Evolutionary conservation across 495 filamentous ascomycete species (phyloP).

Genomic region (Aspergillus bridgeri): DNA sequence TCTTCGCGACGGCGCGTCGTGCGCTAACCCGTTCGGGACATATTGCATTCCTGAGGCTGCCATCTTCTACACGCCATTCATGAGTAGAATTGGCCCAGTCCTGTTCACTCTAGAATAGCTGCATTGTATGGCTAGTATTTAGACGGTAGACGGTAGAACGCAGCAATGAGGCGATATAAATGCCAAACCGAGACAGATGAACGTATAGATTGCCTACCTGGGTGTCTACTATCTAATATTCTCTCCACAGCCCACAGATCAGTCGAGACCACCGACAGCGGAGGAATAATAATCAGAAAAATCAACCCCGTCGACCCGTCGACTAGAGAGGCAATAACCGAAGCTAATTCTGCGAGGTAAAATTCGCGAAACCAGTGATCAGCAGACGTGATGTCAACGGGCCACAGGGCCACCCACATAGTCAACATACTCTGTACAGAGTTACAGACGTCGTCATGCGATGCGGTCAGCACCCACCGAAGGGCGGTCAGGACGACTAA

Average conservation of each 20-base stretch:
- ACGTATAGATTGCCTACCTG: not conserved
- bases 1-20: not conserved
- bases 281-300: not conserved
- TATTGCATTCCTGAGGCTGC: conserved; percentile 26
- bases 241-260: not conserved
- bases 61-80: not conserved
- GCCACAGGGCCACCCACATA: not conserved
- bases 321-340: not conserved
- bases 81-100: too few relatives aligned
- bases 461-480: not conserved
- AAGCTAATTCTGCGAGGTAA: not conserved
- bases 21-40: conserved; percentile 1
- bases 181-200: not conserved
- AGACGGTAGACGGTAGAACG: too few relatives aligned
- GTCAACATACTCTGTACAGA: not conserved
- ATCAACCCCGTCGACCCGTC: too few relatives aligned
- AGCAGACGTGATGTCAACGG: not conserved
- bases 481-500: too few relatives aligned
- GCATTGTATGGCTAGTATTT: too few relatives aligned
- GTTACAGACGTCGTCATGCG: not conserved
- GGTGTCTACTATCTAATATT: not conserved
- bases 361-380: not conserved
- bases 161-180: too few relatives aligned
- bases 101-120: too few relatives aligned
- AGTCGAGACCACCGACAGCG: not conserved